Evolutionary conservation across 306 rosid genomes (phyloP), one percentile per base, ranked within the genome.

Genomic region (Cucurbita argyrosperma): DNA sequence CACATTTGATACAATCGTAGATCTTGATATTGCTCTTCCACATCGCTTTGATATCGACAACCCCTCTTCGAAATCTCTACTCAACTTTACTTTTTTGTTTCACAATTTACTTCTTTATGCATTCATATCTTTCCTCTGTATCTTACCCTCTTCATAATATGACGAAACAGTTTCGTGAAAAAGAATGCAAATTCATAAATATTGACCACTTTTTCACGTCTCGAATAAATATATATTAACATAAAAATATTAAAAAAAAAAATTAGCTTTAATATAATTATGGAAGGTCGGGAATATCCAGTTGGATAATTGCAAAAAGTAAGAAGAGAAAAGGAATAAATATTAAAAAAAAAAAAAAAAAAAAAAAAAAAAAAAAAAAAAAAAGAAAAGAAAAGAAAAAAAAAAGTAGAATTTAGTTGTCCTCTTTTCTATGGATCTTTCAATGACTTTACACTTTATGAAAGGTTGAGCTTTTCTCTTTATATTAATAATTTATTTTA

Each of bases 281-380:
- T 47, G 30, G 70, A 39, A 15, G 50, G 46, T 14, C 11, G 1
- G 39, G 39, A 8, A 26, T 23, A 50, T 46, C 15, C 84, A 81
- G 72, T 81, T 76, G 76, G 82, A 85, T 83, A 72, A 59, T 66
- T 45, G 42, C 51, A 65, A 76, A 49, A 80, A 77, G 35, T 79
- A 65, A 65, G 4, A 45, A 63, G 4, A 15, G 7, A 30, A 59
- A 59, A n/a, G 35, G 35, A 26, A 59, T 0, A 58, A 12, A 59
- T 6, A 13, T 81, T 80, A 86, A 10, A 11, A 83, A 84, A 82
- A 85, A 76, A 83, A 84, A 86, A 10, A 11, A 83, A 84, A 82
- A 85, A 76, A 86, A 10, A 11, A 83, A 84, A 82, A 85, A 76
- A 86, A 10, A 11, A 83, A 84, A 82, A 85, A 76, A 86, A 10